Conservation (phyloP, 2,329 filamentous ascomycete genomes). For the Talaromyces atroroseus region DNA sequence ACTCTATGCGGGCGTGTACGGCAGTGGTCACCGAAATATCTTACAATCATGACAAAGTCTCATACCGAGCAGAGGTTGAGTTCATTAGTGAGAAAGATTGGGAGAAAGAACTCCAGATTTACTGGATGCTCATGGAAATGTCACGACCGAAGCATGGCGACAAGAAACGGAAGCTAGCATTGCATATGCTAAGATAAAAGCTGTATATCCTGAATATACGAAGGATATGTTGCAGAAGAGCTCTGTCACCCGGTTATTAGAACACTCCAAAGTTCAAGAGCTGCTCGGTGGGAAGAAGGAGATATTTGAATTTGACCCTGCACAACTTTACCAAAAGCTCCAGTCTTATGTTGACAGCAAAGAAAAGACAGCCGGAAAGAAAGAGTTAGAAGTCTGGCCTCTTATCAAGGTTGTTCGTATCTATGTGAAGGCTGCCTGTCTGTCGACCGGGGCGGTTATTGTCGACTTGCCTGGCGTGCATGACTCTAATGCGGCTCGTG, state of each 20-base stretch:
- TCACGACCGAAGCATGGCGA: conserved; percentile 34
- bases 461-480: conserved; percentile 57
- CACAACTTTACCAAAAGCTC: conserved; percentile 43
- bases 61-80: conserved; percentile 54
- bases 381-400: conserved; percentile 36
- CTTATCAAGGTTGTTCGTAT: conserved; percentile 42
- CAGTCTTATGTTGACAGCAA: conserved; percentile 53
- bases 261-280: conserved; percentile 31
- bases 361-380: conserved; percentile 36
- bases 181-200: conserved; percentile 39
- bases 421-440: conserved; percentile 45
- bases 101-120: conserved; percentile 52
- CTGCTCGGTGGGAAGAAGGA: conserved; percentile 45
- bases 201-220: conserved; percentile 32
- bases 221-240: conserved; percentile 38
- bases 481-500: conserved; percentile 56
- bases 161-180: conserved; percentile 42
- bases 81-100: conserved; percentile 52
- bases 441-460: conserved; percentile 51
- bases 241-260: conserved; percentile 39
- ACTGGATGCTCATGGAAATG: conserved; percentile 34
- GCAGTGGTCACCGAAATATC: conserved; percentile 57
- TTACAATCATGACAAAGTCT: conserved; percentile 46
- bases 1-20: conserved; percentile 58
- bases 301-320: conserved; percentile 34